Conservation (phyloP, 2,329 filamentous ascomycete genomes). For the Colletotrichum tofieldiae region DNA sequence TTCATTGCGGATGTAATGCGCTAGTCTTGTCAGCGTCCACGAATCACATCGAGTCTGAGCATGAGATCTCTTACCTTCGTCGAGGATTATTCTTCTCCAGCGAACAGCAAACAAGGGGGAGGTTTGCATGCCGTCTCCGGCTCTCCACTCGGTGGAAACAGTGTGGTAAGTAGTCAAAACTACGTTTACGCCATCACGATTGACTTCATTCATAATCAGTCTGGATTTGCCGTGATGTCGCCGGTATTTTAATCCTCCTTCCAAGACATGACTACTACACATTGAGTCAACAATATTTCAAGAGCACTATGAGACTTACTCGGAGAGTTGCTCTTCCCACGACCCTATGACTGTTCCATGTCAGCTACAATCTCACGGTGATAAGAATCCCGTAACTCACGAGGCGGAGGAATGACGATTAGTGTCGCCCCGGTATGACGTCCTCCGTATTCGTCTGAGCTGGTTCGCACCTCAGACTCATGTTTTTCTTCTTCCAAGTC, state of each 20-base stretch:
- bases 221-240: not conserved
- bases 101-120: not conserved
- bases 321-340: not conserved
- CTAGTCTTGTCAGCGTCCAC: not conserved
- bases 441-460: not conserved
- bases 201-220: not conserved
- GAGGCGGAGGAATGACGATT: not conserved
- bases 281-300: not conserved
- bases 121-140: not conserved
- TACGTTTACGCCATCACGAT: not conserved
- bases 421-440: not conserved
- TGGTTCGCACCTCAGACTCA: not conserved
- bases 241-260: not conserved
- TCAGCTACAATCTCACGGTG: not conserved
- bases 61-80: not conserved
- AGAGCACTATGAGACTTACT: not conserved
- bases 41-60: accelerated
- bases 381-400: not conserved
- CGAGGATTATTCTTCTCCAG: not conserved
- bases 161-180: not conserved
- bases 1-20: not conserved
- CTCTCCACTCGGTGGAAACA: not conserved
- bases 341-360: not conserved
- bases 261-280: not conserved
- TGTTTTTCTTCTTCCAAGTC: not conserved